Evolutionary conservation across 768 basidiomycete species (phyloP), one percentile per base, ranked within the genome.

Genomic region (Tulasnella sp.): DNA sequence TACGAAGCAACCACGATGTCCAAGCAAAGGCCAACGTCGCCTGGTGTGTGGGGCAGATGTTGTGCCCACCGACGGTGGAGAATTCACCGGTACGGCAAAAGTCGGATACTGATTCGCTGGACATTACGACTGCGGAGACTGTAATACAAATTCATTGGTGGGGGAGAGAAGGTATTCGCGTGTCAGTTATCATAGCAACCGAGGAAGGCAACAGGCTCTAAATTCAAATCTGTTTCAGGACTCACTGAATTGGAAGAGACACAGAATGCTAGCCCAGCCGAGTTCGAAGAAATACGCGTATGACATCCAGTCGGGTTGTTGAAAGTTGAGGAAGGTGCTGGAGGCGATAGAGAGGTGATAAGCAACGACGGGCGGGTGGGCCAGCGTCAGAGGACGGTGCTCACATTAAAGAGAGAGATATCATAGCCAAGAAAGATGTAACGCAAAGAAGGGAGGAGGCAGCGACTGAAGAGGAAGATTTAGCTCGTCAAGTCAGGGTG

Each of bases 171-270:
- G 60, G 60, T 64, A n/a, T 24, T 46, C 42, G 76, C 46, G 76
- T 24, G 76, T 64, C 60, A 64, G 60, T 64, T 64, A 31, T n/a
- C 60, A 64, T 64, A 64, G 60, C 60, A 64, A 64, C 60, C 60
- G n/a, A 64, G 11, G 60, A 64, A 64, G 48, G 7, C 48, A 18
- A 64, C 60, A 28, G 18, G 6, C 6, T n/a, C 14, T 64, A 12
- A n/a, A 64, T 64, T 64, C 60, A 28, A 24, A 28, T 64, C 34
- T n/a, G 58, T 28, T 42, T 14, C 31, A 28, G 28, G n/a, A 80
- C 78, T 74, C 31, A 80, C 78, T 72, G 78, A 80, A 75, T 75
- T 80, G 78, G 72, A 80, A 80, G 78, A 69, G 42, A 34, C 73
- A 48, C 14, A 80, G 41, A n/a, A 80, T 18, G 78, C 31, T 31